phyloP scores from a whole-genome alignment of 1,139 yeast species.

The Diutina siamensis region DNA sequence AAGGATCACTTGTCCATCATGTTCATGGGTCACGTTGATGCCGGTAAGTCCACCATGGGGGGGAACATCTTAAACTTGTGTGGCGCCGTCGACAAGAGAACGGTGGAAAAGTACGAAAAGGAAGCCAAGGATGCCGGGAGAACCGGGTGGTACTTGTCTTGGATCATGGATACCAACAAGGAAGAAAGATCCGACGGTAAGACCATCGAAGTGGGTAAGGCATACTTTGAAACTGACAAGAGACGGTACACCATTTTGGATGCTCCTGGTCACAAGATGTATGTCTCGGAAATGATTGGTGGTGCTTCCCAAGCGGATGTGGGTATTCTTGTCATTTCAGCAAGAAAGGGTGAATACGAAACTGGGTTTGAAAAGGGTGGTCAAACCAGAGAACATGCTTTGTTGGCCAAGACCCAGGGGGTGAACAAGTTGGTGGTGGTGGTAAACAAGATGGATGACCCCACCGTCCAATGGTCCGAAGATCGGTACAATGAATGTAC shows the following conservation, averaged over 20 bases:
- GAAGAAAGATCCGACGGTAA: conserved; percentile 98
- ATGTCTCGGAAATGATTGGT: conserved; percentile 98
- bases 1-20: conserved; percentile 94
- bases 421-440: conserved; percentile 87
- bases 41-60: conserved; percentile 99
- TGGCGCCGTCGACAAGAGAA: conserved; percentile 96
- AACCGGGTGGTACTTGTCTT: conserved; percentile 98
- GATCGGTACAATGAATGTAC: conserved; percentile 96
- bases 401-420: conserved; percentile 96
- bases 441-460: conserved; percentile 97
- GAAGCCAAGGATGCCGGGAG: conserved; percentile 99
- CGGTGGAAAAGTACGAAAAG: conserved; percentile 96
- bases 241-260: conserved; percentile 96
- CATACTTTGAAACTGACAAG: conserved; percentile 93
- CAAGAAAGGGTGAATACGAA: conserved; percentile 98
- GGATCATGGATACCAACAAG: conserved; percentile 99
- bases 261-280: conserved; percentile 99
- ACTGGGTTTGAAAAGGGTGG: conserved; percentile 99
- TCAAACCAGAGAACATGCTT: conserved; percentile 97
- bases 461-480: conserved; percentile 92
- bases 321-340: conserved; percentile 91
- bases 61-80: conserved; percentile 89
- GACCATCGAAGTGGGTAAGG: conserved; percentile 97
- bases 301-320: conserved; percentile 99
- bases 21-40: conserved; percentile 99